Evolutionary conservation across 129 eudicot genomes (phyloP), one percentile per base, ranked within the genome.

Genomic region (Chrysanthemum lavandulifolium): DNA sequence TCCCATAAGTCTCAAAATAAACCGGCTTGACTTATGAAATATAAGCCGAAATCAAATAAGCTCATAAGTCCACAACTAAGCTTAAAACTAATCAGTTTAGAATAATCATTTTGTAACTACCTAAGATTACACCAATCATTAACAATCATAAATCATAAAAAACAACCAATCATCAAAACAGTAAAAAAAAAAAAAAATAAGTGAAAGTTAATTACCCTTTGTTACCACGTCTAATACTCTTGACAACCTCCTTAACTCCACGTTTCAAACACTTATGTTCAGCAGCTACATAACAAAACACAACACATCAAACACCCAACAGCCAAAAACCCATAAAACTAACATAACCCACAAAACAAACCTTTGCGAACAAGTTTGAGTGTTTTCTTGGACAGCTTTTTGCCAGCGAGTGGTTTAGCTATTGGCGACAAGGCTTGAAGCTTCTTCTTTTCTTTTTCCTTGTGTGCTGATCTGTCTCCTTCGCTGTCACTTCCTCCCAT

Each of bases 161-260:
- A 59, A 31, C 80, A 94, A 13, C 91, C 89, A 76, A 91, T 83
- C 81, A 81, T 85, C 83, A 87, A 79, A 75, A 88, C 21, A 91
- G 60, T 87, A 36, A 51, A 61, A 15, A 45, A n/a, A 18, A 27
- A 1, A n/a, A n/a, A n/a, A n/a, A n/a, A n/a, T n/a, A n/a, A 13
- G 16, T 25, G 8, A 25, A 13, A 33, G 16, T 4, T 1, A 79
- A 82, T 74, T 6, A 94, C 99, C 99, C 99, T 78, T 94, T 90
- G 82, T 84, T 84, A 29, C 97, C 99, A 18, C 91, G 92, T 23
- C 97, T 84, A 72, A 94, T 90, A 76, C 96, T 90, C 71, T 94
- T 90, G 4, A 90, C 99, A 16, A 94, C 99, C 81, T 94, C 99
- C 83, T 94, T 94, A 10, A 90, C 99, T 29, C 99, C 99, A 76